Evolutionary conservation across 768 basidiomycete species (phyloP).

Genomic region (Suillus plorans): DNA sequence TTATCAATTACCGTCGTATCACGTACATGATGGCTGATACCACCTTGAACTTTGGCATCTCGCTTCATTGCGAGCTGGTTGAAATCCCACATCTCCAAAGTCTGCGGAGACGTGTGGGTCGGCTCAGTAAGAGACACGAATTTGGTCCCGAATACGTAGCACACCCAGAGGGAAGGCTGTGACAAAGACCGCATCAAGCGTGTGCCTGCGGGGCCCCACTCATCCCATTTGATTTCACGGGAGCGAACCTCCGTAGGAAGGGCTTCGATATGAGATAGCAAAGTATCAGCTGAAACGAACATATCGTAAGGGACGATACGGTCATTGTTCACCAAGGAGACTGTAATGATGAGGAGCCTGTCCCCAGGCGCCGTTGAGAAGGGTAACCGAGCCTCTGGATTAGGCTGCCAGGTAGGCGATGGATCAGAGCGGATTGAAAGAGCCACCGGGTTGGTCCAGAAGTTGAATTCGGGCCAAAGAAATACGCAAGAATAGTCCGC

Average conservation of each 20-base stretch:
- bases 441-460: slow-evolving; percentile 26
- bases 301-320: slow-evolving; percentile 34
- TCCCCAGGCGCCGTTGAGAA: slow-evolving; percentile 44
- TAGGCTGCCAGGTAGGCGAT: slow-evolving; percentile 44
- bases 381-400: slow-evolving; percentile 36
- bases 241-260: slow-evolving; percentile 15
- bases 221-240: slow-evolving; percentile 41
- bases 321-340: slow-evolving; percentile 36
- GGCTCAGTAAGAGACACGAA: slow-evolving; percentile 33
- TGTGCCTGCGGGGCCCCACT: slow-evolving; percentile 51
- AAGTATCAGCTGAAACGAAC: slow-evolving; percentile 41
- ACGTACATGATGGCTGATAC: slow-evolving; percentile 22
- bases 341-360: slow-evolving; percentile 47
- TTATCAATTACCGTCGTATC: slow-evolving; percentile 27
- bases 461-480: slow-evolving; percentile 38
- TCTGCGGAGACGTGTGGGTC: slow-evolving; percentile 13
- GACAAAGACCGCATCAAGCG: slow-evolving; percentile 40
- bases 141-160: slow-evolving; percentile 53
- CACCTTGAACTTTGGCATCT: slow-evolving; percentile 13
- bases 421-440: slow-evolving; percentile 56
- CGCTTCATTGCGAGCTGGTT: slow-evolving; percentile 42
- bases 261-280: slow-evolving; percentile 28
- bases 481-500: slow-evolving; percentile 39
- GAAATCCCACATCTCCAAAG: slow-evolving; percentile 50
- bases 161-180: slow-evolving; percentile 52